These are phyloP conservation scores for Zalerion maritima DNA, from an alignment of 495 filamentous ascomycete genomes.

Conservation along the genomic window DNA sequence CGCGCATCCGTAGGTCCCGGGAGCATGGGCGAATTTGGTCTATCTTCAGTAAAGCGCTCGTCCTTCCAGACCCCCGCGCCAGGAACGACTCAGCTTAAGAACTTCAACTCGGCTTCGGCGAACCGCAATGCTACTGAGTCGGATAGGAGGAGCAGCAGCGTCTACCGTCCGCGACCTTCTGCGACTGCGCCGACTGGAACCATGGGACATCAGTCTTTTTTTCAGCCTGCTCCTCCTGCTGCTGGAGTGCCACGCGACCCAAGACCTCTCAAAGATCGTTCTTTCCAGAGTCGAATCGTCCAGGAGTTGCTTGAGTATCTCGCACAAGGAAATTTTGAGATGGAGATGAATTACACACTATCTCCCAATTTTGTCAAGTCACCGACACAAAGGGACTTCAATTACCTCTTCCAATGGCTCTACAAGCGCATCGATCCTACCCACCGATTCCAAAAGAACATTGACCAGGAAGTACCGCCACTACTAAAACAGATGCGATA, in stretches of 20 bases:
- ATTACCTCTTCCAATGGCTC: conserved; percentile 91
- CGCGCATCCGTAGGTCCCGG: conserved; percentile 66
- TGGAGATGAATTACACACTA: conserved; percentile 88
- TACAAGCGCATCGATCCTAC: conserved; percentile 89
- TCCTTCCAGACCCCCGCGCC: conserved; percentile 52
- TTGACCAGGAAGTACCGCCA: conserved; percentile 84
- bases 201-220: conserved; percentile 76
- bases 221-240: conserved; percentile 64
- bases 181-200: conserved; percentile 34
- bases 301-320: conserved; percentile 88
- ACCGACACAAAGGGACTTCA: conserved; percentile 97
- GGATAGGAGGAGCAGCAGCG: conserved; percentile 73
- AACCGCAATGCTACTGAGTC: conserved; percentile 31
- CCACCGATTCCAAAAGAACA: conserved; percentile 79
- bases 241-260: conserved; percentile 76
- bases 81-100: conserved; percentile 53
- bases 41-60: conserved; percentile 75
- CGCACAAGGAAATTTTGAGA: conserved; percentile 81
- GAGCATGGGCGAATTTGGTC: conserved; percentile 61
- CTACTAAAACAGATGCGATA: conserved; percentile 88
- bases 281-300: conserved; percentile 66
- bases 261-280: conserved; percentile 68
- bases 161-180: conserved; percentile 54
- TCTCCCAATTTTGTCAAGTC: conserved; percentile 75
- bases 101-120: conserved; percentile 30